phyloP scores from a whole-genome alignment of 441 rosid species.

The Populus trichocarpa region DNA sequence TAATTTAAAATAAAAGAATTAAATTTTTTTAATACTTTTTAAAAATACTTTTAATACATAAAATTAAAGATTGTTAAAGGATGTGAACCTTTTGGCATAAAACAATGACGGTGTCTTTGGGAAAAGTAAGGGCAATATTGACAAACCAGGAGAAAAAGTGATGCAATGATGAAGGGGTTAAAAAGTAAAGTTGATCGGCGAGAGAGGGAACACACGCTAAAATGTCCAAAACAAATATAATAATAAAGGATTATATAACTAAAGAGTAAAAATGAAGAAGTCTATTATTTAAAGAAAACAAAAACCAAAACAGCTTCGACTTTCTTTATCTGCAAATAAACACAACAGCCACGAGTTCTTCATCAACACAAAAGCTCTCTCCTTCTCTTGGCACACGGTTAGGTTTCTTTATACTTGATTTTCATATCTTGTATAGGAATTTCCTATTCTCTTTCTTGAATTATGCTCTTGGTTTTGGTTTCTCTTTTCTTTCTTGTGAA shows the following conservation, averaged over 20 bases:
- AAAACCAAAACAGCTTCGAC: slow-evolving; percentile 1
- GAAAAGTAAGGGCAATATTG: not conserved
- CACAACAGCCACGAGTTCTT: not conserved
- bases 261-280: not conserved
- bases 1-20: no score
- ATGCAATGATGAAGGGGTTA: not conserved
- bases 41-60: no score
- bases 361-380: slow-evolving; percentile 16
- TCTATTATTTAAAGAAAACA: not conserved
- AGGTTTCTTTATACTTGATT: not conserved
- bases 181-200: no score
- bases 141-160: not conserved
- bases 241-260: not conserved
- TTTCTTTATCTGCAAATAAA: not conserved
- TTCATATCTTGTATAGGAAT: not conserved
- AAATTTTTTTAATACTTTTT: no score
- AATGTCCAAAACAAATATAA: no score
- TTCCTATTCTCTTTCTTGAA: not conserved
- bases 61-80: no score
- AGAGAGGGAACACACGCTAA: no score
- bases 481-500: not conserved
- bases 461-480: not conserved
- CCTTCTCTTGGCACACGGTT: slow-evolving; percentile 20
- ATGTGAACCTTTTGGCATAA: no score
- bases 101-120: no score